phyloP scores from a whole-genome alignment of 768 basidiomycete species.

The Mycena latifolia region DNA sequence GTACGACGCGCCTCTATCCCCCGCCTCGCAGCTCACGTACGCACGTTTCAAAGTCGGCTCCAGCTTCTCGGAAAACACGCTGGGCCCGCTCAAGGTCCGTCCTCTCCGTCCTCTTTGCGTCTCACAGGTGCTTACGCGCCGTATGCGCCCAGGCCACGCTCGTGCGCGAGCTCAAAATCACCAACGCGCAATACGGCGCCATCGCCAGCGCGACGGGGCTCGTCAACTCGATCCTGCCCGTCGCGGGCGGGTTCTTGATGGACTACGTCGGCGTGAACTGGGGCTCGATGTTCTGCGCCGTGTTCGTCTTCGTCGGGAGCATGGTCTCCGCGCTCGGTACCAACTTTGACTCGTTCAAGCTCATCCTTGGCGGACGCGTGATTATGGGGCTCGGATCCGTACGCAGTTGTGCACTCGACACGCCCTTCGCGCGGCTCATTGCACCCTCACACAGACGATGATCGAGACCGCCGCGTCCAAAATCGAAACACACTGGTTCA shows the following conservation, averaged over 20 bases:
- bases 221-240: constrained; percentile 2
- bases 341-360: background rate
- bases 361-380: background rate
- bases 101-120: background rate
- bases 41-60: background rate
- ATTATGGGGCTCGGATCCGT: constrained; percentile 1
- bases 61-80: constrained; percentile 4
- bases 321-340: background rate
- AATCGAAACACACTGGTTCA: constrained; percentile 3
- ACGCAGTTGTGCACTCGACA: background rate
- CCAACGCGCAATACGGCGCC: background rate
- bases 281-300: constrained; percentile 1
- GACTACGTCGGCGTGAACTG: constrained; percentile 4
- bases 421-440: background rate
- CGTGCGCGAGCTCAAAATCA: constrained; percentile 4
- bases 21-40: background rate
- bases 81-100: background rate
- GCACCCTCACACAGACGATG: background rate
- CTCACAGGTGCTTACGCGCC: background rate
- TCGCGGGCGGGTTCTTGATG: background rate
- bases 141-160: background rate
- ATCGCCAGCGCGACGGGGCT: background rate
- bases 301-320: constrained; percentile 1
- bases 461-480: constrained; percentile 4
- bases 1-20: background rate